Conservation (phyloP, 768 basidiomycete genomes). For the Pholiota molesta region DNA sequence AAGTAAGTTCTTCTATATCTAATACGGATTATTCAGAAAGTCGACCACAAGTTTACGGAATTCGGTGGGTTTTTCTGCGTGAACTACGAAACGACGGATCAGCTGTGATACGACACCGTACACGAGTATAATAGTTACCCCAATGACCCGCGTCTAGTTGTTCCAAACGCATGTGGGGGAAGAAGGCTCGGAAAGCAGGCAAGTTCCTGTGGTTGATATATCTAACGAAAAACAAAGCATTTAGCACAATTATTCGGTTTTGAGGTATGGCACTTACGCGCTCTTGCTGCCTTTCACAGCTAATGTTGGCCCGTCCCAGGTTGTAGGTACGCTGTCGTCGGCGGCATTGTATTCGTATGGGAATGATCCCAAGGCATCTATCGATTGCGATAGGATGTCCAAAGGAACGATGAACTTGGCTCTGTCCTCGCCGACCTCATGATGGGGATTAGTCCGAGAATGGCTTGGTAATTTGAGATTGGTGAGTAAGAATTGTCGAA, state of each 20-base stretch:
- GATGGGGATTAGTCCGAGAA: slow-evolving; percentile 21
- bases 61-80: slow-evolving; percentile 76
- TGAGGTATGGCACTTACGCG: slow-evolving; percentile 45
- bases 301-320: slow-evolving; percentile 62
- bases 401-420: slow-evolving; percentile 77
- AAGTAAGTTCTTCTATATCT: not conserved
- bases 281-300: slow-evolving; percentile 83
- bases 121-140: slow-evolving; percentile 51
- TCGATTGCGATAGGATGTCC: slow-evolving; percentile 58
- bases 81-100: slow-evolving; percentile 50
- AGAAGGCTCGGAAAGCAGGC: slow-evolving; percentile 63
- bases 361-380: slow-evolving; percentile 77
- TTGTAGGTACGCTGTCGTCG: slow-evolving; percentile 16
- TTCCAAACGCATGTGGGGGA: slow-evolving; percentile 68
- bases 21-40: slow-evolving; percentile 24
- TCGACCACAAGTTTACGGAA: slow-evolving; percentile 46
- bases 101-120: not conserved
- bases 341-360: slow-evolving; percentile 51
- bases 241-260: not conserved
- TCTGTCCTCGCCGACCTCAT: slow-evolving; percentile 32
- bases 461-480: slow-evolving; percentile 58
- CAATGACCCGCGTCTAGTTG: slow-evolving; percentile 82
- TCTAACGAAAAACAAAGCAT: slow-evolving; percentile 32
- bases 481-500: slow-evolving; percentile 85
- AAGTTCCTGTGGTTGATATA: slow-evolving; percentile 79